Conservation (phyloP, 306 rosid genomes). For the Boehmeria nivea region DNA sequence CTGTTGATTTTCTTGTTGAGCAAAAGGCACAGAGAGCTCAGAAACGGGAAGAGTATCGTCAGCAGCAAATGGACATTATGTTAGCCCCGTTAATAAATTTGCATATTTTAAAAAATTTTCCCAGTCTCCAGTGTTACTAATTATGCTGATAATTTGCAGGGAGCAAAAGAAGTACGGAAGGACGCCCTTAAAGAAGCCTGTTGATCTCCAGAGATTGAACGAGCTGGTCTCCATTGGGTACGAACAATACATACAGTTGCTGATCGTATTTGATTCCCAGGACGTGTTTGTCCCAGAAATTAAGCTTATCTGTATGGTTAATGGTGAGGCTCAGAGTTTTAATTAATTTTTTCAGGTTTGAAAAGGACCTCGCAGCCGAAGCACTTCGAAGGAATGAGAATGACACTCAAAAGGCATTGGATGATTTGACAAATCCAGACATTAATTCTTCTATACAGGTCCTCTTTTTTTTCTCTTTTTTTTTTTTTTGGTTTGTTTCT, state of each 20-base stretch:
- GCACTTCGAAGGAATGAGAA: slow-evolving; percentile 87
- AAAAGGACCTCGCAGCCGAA: slow-evolving; percentile 81
- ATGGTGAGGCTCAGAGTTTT: no score
- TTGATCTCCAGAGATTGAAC: slow-evolving; percentile 61
- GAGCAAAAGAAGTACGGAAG: slow-evolving; percentile 74
- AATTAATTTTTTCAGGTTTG: slow-evolving; percentile 44
- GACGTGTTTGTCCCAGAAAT: not conserved
- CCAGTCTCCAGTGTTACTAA: slow-evolving; percentile 11
- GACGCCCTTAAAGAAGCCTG: slow-evolving; percentile 73
- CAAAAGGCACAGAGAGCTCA: slow-evolving; percentile 49
- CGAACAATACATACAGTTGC: slow-evolving; percentile 10
- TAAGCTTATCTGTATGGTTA: not conserved
- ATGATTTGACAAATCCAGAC: slow-evolving; percentile 80
- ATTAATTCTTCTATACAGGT: slow-evolving; percentile 74
- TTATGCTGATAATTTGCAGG: slow-evolving; percentile 38
- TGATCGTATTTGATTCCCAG: not conserved
- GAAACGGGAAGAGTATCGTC: slow-evolving; percentile 55
- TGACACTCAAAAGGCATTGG: slow-evolving; percentile 66
- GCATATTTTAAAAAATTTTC: slow-evolving; percentile 3
- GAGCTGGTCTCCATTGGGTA: slow-evolving; percentile 77
- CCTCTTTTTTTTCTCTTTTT: slow-evolving; percentile 5
- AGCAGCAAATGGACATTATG: slow-evolving; percentile 52
- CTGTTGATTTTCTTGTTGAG: slow-evolving; percentile 80
- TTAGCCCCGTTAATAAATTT: slow-evolving; percentile 21
- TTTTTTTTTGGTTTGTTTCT: no score